Evolutionary conservation across 768 basidiomycete species (phyloP), one percentile per base, ranked within the genome.

Genomic region (Boletus edulis): DNA sequence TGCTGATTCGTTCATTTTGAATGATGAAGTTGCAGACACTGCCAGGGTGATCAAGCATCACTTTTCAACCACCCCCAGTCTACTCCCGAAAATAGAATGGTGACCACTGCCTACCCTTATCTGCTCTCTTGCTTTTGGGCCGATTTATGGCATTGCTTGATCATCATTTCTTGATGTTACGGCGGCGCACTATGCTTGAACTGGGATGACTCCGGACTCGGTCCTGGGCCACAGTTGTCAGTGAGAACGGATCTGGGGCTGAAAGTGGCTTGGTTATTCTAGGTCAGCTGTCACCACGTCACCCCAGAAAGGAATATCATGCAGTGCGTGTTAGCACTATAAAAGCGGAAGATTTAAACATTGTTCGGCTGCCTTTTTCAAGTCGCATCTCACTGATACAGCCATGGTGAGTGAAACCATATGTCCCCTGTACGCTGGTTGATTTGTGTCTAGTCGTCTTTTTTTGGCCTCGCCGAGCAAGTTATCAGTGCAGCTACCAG

Each of bases 391-490:
- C 44, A 34, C 54, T 43, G 47, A 53, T 55, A 55, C 49, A 17
- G 49, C 31, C 55, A 70, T 70, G 68, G 68, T 70, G 55, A 46
- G 68, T 45, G 24, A n/a, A 31, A 32, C 22, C 29, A 3, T 18
- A 31, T 34, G 0, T 12, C 4, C 13, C 3, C 27, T 18, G 31
- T 12, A 12, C 56, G 1, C 38, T n/a, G 1, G 14, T 39, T 56
- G 31, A 59, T n/a, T 32, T 31, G 27, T 27, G 9, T 27, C 51
- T 35, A 87, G 89, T 87, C 89, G 56, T 77, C 68, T 55, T 79
- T 91, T 62, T 78, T 89, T 37, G 82, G 81, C 54, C 68, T 91
- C 61, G 91, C 88, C 11, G 86, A 90, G 71, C 69, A 91, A 70
- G 82, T 83, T 58, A 69, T 79, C 61, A 69, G 81, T 38, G 75